Evolutionary conservation across 805 yeast species (phyloP).

Genomic region (Wickerhamomyces sydowiorum): DNA sequence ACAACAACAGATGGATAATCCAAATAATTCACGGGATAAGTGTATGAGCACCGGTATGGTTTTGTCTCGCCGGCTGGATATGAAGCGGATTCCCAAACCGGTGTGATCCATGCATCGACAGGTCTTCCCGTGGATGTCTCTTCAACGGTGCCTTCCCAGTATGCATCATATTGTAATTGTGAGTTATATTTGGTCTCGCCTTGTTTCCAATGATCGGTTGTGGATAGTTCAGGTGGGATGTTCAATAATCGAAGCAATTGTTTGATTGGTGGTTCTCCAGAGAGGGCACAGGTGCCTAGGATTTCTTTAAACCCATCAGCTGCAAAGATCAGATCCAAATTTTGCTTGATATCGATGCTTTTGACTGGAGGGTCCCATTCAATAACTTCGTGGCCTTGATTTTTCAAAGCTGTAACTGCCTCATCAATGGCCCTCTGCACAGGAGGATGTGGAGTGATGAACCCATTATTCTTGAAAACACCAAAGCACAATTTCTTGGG

Average conservation of each 20-base stretch:
- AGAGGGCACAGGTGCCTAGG: background rate
- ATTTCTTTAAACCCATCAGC: conserved; percentile 4
- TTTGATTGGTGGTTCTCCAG: conserved; percentile 1
- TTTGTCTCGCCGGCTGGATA: conserved; percentile 22
- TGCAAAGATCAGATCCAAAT: conserved; percentile 1
- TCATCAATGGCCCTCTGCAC: conserved; percentile 35
- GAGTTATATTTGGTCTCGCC: conserved; percentile 22
- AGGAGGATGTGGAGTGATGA: conserved; percentile 40
- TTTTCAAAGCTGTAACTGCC: conserved; percentile 21
- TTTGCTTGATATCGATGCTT: background rate
- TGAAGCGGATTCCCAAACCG: conserved; percentile 30
- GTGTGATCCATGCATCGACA: conserved; percentile 38
- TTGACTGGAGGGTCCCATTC: conserved; percentile 24
- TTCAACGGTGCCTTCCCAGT: conserved; percentile 25
- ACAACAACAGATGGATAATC: conserved; percentile 32
- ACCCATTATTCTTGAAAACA: conserved; percentile 33
- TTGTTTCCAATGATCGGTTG: conserved; percentile 31
- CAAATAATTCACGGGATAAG: conserved; percentile 29
- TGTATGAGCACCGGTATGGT: conserved; percentile 28
- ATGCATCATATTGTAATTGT: conserved; percentile 28
- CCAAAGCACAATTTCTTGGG: conserved; percentile 33
- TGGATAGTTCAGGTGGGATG: background rate
- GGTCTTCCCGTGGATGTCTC: conserved; percentile 27
- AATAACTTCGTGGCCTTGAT: conserved; percentile 43
- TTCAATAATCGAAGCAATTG: background rate